A percentile compares a stretch with the other conserved stretches of the same genome.
phyloP scores from a whole-genome alignment of 345 rosid species.

The Erucastrum elatum region DNA sequence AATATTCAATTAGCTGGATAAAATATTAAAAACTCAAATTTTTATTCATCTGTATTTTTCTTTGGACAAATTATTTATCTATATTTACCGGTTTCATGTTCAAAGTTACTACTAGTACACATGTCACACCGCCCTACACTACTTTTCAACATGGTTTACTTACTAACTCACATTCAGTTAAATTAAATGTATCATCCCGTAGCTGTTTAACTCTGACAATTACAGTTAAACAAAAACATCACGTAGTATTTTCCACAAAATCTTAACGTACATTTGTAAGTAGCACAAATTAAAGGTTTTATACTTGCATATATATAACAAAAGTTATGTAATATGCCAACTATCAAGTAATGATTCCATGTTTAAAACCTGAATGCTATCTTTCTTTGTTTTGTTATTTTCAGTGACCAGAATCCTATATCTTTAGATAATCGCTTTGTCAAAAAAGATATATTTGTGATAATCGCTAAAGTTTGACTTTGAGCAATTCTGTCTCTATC shows the following conservation, averaged over 20 bases:
- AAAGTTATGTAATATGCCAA: background rate
- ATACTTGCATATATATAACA: background rate
- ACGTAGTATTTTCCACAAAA: background rate
- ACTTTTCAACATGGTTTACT: background rate
- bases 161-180: too few species aligned
- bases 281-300: background rate
- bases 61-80: too few species aligned
- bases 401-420: background rate
- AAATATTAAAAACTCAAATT: background rate
- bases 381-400: background rate
- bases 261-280: background rate
- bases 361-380: background rate
- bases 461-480: background rate
- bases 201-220: background rate
- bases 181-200: background rate
- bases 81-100: background rate
- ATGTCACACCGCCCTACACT: background rate
- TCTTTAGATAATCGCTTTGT: background rate
- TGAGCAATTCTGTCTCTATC: background rate
- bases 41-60: background rate
- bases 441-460: background rate
- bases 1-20: background rate
- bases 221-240: background rate
- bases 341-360: conserved; percentile 21
- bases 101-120: background rate